Conservation (phyloP, 345 rosid genomes). For the Bruguiera sexangula region DNA sequence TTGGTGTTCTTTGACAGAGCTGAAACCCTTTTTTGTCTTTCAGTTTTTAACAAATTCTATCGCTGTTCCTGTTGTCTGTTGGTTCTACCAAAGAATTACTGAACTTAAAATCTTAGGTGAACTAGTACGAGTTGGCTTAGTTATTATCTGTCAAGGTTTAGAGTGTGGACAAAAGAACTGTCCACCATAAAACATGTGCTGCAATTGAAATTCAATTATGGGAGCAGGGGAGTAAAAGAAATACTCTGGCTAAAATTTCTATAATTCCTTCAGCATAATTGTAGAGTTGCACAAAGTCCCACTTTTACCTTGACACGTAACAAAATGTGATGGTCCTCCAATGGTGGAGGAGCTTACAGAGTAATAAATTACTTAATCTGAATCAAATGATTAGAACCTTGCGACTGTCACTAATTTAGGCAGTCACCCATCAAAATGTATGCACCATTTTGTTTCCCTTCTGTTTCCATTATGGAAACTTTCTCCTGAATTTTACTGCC, state of each 20-base stretch:
- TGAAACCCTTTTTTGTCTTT: neutral
- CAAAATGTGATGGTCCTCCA: neutral
- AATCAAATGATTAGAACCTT: neutral
- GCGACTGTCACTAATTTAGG: neutral
- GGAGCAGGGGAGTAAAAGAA: too few relatives aligned
- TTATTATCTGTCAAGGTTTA: too few relatives aligned
- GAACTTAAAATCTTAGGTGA: neutral
- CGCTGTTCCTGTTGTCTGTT: neutral
- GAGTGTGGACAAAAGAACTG: too few relatives aligned
- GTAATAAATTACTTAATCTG: neutral
- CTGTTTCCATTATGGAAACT: neutral
- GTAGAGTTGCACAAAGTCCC: too few relatives aligned
- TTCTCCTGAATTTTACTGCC: slow-evolving; percentile 9
- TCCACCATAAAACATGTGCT: too few relatives aligned
- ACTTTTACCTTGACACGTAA: neutral
- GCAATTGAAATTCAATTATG: too few relatives aligned
- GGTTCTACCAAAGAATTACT: neutral
- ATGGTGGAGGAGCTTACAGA: neutral
- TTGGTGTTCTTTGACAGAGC: too few relatives aligned
- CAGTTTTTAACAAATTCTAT: neutral
- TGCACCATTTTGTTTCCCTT: neutral
- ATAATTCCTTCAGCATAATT: too few relatives aligned
- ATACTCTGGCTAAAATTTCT: too few relatives aligned
- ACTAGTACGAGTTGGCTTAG: too few relatives aligned
- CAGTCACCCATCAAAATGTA: neutral